Conservation (phyloP, 2,329 filamentous ascomycete genomes). For the Reticulascus tulasneorum region DNA sequence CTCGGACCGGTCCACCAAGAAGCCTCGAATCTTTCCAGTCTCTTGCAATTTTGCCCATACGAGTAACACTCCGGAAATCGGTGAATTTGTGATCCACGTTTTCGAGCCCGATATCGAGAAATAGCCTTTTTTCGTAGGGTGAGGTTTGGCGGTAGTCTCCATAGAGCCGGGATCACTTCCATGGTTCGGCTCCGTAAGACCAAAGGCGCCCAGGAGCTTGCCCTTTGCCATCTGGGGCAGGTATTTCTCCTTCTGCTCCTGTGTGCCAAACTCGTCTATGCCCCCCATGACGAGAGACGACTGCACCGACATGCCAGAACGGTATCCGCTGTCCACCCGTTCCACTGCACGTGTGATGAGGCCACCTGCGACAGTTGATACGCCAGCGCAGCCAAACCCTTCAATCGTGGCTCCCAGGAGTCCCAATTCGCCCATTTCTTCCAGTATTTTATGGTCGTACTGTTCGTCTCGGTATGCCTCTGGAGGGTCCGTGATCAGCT, state of each 20-base stretch:
- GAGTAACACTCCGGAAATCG: conserved; percentile 78
- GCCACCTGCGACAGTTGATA: conserved; percentile 82
- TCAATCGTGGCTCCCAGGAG: conserved; percentile 81
- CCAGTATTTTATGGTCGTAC: conserved; percentile 79
- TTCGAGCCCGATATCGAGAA: conserved; percentile 76
- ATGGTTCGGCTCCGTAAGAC: conserved; percentile 88
- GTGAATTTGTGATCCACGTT: conserved; percentile 95
- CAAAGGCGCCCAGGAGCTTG: conserved; percentile 79
- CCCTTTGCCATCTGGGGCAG: conserved; percentile 79
- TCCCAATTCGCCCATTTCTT: conserved; percentile 92
- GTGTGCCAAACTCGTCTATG: conserved; percentile 81
- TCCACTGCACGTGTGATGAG: conserved; percentile 89
- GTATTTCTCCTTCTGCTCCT: conserved; percentile 82
- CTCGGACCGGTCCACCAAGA: conserved; percentile 78
- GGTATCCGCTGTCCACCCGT: conserved; percentile 85
- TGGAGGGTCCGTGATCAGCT: conserved; percentile 26
- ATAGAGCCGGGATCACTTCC: conserved; percentile 88
- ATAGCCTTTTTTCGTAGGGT: conserved; percentile 80
- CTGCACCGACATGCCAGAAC: conserved; percentile 90
- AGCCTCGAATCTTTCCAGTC: conserved; percentile 91
- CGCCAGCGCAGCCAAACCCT: conserved; percentile 84
- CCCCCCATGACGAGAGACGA: conserved; percentile 91
- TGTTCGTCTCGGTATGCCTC: conserved; percentile 82
- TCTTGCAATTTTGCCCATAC: conserved; percentile 92
- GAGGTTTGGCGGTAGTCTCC: conserved; percentile 81